A percentile compares a stretch with the other conserved stretches of the same genome.
phyloP scores from a whole-genome alignment of 495 filamentous ascomycete genomes.

The Hypoxylon lenormandii region DNA sequence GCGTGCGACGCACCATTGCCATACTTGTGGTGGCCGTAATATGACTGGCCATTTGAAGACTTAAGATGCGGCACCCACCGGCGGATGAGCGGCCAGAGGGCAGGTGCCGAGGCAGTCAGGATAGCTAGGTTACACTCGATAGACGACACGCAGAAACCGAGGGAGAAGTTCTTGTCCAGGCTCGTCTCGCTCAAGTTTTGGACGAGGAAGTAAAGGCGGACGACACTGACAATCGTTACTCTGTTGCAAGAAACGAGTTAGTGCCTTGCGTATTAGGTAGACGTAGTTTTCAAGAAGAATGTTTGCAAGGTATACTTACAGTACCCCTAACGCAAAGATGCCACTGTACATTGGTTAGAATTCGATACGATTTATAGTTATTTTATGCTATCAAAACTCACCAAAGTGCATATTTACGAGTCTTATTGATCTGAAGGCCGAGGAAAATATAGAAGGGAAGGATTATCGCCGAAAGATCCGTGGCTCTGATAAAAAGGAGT shows the following conservation, averaged over 20 bases:
- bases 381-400: no score
- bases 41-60: slow-evolving; percentile 22
- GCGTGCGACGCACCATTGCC: slow-evolving; percentile 24
- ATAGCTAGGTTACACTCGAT: slow-evolving; percentile 62
- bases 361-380: no score
- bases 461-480: no score
- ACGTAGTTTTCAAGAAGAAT: neutral
- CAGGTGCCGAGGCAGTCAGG: slow-evolving; percentile 52
- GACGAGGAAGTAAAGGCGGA: slow-evolving; percentile 45
- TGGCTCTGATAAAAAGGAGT: no score
- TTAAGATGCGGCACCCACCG: slow-evolving; percentile 37
- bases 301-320: slow-evolving; percentile 50
- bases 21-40: slow-evolving; percentile 34
- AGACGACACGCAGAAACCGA: slow-evolving; percentile 56
- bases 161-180: slow-evolving; percentile 41
- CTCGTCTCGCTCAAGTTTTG: slow-evolving; percentile 37
- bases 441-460: slow-evolving; percentile 64
- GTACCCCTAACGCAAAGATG: slow-evolving; percentile 60
- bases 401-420: no score
- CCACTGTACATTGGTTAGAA: no score
- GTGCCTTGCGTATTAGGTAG: neutral
- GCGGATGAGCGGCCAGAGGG: slow-evolving; percentile 42
- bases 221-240: slow-evolving; percentile 55
- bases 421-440: slow-evolving; percentile 59
- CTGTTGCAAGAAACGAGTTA: slow-evolving; percentile 41